Conservation (phyloP, 2,329 filamentous ascomycete species). For the Atkinsonella texensis region DNA sequence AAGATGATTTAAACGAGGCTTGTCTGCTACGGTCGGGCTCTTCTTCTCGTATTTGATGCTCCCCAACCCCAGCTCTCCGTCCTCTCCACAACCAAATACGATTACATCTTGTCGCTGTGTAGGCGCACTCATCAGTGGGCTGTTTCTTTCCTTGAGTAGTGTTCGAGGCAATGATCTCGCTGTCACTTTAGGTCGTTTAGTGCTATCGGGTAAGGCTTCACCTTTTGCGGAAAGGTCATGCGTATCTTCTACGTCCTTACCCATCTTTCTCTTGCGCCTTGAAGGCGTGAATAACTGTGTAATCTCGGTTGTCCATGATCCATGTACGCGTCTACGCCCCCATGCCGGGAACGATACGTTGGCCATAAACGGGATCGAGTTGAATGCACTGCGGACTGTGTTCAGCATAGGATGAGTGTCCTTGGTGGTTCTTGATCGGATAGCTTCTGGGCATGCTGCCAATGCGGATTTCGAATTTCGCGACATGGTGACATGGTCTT, state of each 20-base stretch:
- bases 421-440: not conserved
- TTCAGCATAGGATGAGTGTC: not conserved
- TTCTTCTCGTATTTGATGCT: not conserved
- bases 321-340: not conserved
- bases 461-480: not conserved
- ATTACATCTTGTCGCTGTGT: slow-evolving; percentile 4
- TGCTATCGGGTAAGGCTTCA: not conserved
- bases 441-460: not conserved
- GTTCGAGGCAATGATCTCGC: not conserved
- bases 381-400: slow-evolving; percentile 1
- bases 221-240: not conserved
- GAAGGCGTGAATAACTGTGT: not conserved
- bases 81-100: slow-evolving; percentile 9
- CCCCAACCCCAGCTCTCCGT: slow-evolving; percentile 10
- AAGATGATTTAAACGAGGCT: slow-evolving; percentile 34
- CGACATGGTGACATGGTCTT: not conserved
- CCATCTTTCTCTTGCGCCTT: not conserved
- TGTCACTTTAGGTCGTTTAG: not conserved
- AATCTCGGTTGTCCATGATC: slow-evolving; percentile 1
- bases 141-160: not conserved
- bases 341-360: not conserved
- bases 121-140: slow-evolving; percentile 2
- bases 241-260: not conserved
- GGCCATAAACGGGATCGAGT: not conserved
- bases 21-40: slow-evolving; percentile 1